phyloP scores from a whole-genome alignment of 2,329 filamentous ascomycete genomes.

The Colletotrichum sp. region DNA sequence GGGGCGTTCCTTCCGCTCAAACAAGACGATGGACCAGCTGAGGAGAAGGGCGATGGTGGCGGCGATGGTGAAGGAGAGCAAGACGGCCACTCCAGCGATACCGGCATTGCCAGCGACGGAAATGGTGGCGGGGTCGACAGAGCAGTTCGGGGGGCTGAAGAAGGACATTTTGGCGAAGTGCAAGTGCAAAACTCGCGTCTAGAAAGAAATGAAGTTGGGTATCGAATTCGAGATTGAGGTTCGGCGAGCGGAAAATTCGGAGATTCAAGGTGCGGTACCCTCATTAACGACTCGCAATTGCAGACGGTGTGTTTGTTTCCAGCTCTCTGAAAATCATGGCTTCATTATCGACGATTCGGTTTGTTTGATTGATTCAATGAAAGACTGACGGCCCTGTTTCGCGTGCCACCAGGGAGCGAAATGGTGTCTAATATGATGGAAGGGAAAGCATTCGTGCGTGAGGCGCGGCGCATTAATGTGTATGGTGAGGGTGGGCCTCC shows the following conservation, averaged over 20 bases:
- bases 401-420: neutral
- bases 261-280: neutral
- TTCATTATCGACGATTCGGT: neutral
- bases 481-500: neutral
- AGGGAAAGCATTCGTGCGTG: neutral
- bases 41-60: conserved; percentile 62
- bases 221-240: neutral
- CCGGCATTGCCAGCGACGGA: conserved; percentile 59
- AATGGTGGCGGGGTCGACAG: conserved; percentile 28
- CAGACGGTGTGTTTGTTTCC: neutral
- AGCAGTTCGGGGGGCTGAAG: conserved; percentile 2
- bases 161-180: neutral
- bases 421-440: neutral
- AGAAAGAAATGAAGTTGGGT: neutral
- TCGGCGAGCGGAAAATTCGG: neutral
- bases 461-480: neutral
- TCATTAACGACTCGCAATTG: neutral
- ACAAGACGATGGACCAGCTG: conserved; percentile 60
- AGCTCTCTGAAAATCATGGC: neutral
- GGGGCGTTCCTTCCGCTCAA: conserved; percentile 52
- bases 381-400: neutral
- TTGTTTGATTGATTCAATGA: neutral
- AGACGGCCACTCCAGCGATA: conserved; percentile 62
- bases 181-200: neutral
- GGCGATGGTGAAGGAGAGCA: conserved; percentile 71